A percentile compares a stretch with the other conserved stretches of the same genome.
These are phyloP conservation scores for Peterozyma toletana DNA, from an alignment of 805 yeast species.

Conservation along the genomic window DNA sequence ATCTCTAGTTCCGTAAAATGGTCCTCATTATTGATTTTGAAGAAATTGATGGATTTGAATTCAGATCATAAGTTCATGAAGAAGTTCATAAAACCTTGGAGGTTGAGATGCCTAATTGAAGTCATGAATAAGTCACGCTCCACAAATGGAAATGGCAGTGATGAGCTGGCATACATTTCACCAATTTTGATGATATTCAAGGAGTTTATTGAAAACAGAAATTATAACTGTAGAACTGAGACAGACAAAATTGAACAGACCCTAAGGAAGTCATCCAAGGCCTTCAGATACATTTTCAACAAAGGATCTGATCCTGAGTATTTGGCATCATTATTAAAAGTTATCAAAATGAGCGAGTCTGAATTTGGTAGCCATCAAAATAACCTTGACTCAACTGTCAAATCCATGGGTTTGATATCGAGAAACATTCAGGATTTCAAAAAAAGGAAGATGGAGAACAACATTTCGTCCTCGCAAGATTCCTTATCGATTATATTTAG, in stretches of 20 bases:
- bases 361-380: no score
- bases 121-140: constrained; percentile 1
- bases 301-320: no score
- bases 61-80: not conserved
- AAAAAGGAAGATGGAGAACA: no score
- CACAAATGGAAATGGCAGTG: not conserved
- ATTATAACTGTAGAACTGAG: not conserved
- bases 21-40: constrained; percentile 3
- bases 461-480: no score
- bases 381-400: no score
- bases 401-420: no score
- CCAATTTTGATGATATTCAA: constrained; percentile 3
- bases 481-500: no score
- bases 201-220: constrained; percentile 1
- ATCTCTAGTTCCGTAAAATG: constrained; percentile 1
- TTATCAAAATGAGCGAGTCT: no score
- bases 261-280: not conserved
- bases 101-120: constrained; percentile 1
- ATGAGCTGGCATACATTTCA: not conserved
- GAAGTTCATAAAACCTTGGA: constrained; percentile 1
- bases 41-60: not conserved
- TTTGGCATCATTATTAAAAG: no score
- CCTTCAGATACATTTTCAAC: no score
- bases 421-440: no score
- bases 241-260: constrained; percentile 1